These are phyloP conservation scores for Mycocentrospora acerina DNA, from an alignment of 2,329 filamentous ascomycete genomes.

Conservation along the genomic window DNA sequence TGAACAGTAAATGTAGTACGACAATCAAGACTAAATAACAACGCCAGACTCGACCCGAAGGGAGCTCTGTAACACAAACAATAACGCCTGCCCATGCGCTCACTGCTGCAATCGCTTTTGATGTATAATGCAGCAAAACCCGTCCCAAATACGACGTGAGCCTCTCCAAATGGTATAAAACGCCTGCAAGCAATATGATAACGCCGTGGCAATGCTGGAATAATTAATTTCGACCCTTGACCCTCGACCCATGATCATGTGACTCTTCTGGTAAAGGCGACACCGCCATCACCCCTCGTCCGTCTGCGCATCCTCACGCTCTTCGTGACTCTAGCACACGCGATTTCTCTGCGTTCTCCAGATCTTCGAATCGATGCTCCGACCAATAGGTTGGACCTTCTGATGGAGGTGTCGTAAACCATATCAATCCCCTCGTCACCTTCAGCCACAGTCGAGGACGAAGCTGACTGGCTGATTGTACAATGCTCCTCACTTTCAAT, in stretches of 20 bases:
- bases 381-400: conserved; percentile 11
- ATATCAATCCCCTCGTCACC: conserved; percentile 38
- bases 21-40: not conserved
- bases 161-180: not conserved
- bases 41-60: conserved; percentile 39
- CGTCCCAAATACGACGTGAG: too few species aligned
- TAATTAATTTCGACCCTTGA: too few species aligned
- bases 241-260: too few species aligned
- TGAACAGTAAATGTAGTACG: too few species aligned
- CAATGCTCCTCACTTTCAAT: conserved; percentile 50
- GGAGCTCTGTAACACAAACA: conserved; percentile 23
- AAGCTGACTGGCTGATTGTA: conserved; percentile 23
- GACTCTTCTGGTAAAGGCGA: too few species aligned
- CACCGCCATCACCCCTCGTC: conserved; percentile 4
- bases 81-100: too few species aligned
- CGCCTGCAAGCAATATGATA: conserved; percentile 1
- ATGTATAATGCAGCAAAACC: too few species aligned
- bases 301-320: conserved; percentile 37
- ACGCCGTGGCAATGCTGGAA: too few species aligned
- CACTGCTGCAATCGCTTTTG: too few species aligned
- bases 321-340: conserved; percentile 23
- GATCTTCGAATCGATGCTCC: conserved; percentile 28
- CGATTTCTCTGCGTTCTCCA: conserved; percentile 22
- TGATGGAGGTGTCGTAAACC: conserved; percentile 20
- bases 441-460: conserved; percentile 3